A percentile compares a stretch with the other conserved stretches of the same genome.
Conservation (phyloP, 495 filamentous ascomycete genomes). For the Xylaria palmicola region DNA sequence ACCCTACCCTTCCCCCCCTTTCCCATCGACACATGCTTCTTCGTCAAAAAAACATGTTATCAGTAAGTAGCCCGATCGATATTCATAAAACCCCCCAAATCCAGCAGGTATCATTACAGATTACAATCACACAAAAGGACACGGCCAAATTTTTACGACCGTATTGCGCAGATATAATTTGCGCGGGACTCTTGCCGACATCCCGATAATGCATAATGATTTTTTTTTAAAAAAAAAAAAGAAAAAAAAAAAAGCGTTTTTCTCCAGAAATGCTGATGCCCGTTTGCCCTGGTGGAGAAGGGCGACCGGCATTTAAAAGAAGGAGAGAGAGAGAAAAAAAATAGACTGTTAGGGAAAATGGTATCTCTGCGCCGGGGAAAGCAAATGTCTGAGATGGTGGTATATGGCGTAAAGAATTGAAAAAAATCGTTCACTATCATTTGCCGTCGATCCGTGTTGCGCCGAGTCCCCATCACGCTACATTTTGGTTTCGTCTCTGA, state of each 20-base stretch:
- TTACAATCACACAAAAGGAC: constrained; percentile 4
- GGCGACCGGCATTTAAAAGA: no score
- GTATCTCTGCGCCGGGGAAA: constrained; percentile 15
- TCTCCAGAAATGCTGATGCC: no score
- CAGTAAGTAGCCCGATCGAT: neutral
- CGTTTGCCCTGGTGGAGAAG: no score
- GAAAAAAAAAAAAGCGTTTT: constrained; percentile 1
- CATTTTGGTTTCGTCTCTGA: constrained; percentile 43
- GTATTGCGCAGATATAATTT: neutral
- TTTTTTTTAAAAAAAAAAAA: no score
- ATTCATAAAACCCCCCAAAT: constrained; percentile 4
- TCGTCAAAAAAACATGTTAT: neutral
- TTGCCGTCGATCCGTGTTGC: neutral
- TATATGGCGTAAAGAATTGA: constrained; percentile 4
- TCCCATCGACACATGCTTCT: neutral
- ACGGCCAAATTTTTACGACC: neutral
- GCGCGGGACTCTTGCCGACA: neutral
- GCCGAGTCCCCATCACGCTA: constrained; percentile 14
- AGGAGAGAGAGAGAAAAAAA: no score
- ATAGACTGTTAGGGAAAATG: constrained; percentile 9
- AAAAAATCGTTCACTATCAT: constrained; percentile 5
- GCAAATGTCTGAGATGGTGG: constrained; percentile 13
- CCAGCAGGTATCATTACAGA: constrained; percentile 10
- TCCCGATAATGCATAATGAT: neutral
- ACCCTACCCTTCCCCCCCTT: neutral